Evolutionary conservation across 2,329 filamentous ascomycete genomes (phyloP).

Genomic region (Cercospora sp.): DNA sequence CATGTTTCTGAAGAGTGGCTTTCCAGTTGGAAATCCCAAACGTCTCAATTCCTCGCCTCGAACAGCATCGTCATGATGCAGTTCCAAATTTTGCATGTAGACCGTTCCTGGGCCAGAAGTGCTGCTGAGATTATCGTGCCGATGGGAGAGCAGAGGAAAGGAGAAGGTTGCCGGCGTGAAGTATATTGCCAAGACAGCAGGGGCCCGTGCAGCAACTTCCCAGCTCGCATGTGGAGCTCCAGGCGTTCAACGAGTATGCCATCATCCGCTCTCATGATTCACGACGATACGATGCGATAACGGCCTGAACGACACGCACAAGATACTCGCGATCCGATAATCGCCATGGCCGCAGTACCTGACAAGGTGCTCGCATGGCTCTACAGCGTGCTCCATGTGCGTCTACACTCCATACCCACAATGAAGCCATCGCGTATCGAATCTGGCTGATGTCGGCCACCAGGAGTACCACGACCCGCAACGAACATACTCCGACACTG

Average conservation of each 20-base stretch:
- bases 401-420: slow-evolving; percentile 34
- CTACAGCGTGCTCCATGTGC: slow-evolving; percentile 73
- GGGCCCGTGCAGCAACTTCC: neutral
- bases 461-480: slow-evolving; percentile 94
- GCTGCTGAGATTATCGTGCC: neutral
- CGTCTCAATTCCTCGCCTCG: neutral
- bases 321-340: neutral
- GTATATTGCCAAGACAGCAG: neutral
- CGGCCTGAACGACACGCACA: neutral
- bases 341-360: slow-evolving; percentile 61
- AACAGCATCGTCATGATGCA: neutral
- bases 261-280: slow-evolving; percentile 5
- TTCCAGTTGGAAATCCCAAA: neutral
- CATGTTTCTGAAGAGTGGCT: neutral
- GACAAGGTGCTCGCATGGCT: slow-evolving; percentile 94
- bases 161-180: neutral
- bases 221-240: neutral
- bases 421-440: slow-evolving; percentile 16
- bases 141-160: neutral
- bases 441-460: slow-evolving; percentile 28
- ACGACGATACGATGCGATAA: slow-evolving; percentile 12
- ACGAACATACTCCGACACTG: slow-evolving; percentile 88
- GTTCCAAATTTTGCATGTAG: neutral
- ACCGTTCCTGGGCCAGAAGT: neutral
- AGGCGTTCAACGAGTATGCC: neutral